Base-by-base conservation (phyloP, 1,139 yeast species). In the Lodderomyces parapsilosis region DNA sequence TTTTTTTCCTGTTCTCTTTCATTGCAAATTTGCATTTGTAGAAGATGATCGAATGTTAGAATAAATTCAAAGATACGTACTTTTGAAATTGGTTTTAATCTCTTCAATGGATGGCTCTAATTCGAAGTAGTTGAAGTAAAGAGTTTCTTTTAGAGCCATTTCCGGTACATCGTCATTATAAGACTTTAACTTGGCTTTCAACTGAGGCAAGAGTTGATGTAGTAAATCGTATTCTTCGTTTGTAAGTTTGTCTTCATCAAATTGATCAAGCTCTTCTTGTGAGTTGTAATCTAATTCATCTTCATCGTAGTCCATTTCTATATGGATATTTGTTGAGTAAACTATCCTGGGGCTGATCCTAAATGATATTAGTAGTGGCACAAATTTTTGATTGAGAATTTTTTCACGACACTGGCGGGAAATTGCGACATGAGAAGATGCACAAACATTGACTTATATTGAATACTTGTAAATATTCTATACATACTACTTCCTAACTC, bases 81-180 rank as follows among this genome's bases (percentile, higher is more conserved):
- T 68, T 58, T 66, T 74, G 51, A 58, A 75, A 54, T 63, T 66
- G 39, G 71, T 61, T 52, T 74, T 76, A 43, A 86, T 58, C 49
- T 81, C 84, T 31, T 63, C 68, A 10, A 81, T 55, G 0, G 88
- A 61, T n/a, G 74, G 71, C 3, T 73, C 78, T 6, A 81, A 53
- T 40, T 80, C 82, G 56, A 78, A 78, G 57, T 82, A 81, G 54
- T 80, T 78, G 52, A 68, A 71, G 71, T 82, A 83, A 11, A 86
- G 66, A 0, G 82, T 68, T 49, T 82, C 86, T 51, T 81, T 78
- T 47, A 86, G 62, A 38, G 75, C 79, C 10, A 66, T 55, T 22
- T 81, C 86, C 6, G 72, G 66, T 41, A 81, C 71, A 7, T 69
- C 71, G n/a, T 67, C 64, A 47, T 70, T 69, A 54, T 71, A 76